Base-by-base conservation (phyloP, 2,329 filamentous ascomycete species). In the Emydomyces testavorans region DNA sequence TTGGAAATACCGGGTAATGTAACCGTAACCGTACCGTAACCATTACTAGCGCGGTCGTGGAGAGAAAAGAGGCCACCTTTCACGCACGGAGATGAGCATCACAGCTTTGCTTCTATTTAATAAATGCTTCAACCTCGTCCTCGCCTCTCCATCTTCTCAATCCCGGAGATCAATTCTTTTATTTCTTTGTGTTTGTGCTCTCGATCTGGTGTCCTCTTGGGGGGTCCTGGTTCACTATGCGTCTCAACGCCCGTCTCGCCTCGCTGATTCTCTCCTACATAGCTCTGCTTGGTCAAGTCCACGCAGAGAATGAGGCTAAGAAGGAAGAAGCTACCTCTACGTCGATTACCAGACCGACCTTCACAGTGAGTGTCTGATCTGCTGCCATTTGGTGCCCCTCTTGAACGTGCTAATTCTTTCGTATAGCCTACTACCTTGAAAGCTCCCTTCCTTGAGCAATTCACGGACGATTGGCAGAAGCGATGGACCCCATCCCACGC, bases 391-490 rank as follows among this genome's bases (percentile, higher is more conserved):
- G 5, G 7, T 20, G 15, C 8, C 23, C 28, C 23, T 16, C 46
- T 28, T 48, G 48, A 24, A 39, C 43, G 23, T 32, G 48, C 56
- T 57, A 43, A 59, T 29, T 28, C 32, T n/a, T 18, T 46, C 29
- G 13, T 47, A 37, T 39, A 98, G 90, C 89, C 92, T 51, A 86
- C 88, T 56, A 77, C 74, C 54, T 67, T 96, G 62, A 92, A 95
- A 73, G 92, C 83, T 58, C 86, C 88, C 52, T 98, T 98, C 79
- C 74, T 96, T 56, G 92, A 98, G 75, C 92, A 98, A 71, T 98
- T 98, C 75, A 94, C 86, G 71, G 85, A 93, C 59, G 89, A 86
- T 71, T 96, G 90, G 90, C 84, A 95, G 58, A 73, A 77, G 56
- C 78, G 89, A 72, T 98, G 92, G 92, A 88, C 90, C 72, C 79